Evolutionary conservation across 371 early-diverging fungal genomes (phyloP).

Genomic region (Enterospora canceri): DNA sequence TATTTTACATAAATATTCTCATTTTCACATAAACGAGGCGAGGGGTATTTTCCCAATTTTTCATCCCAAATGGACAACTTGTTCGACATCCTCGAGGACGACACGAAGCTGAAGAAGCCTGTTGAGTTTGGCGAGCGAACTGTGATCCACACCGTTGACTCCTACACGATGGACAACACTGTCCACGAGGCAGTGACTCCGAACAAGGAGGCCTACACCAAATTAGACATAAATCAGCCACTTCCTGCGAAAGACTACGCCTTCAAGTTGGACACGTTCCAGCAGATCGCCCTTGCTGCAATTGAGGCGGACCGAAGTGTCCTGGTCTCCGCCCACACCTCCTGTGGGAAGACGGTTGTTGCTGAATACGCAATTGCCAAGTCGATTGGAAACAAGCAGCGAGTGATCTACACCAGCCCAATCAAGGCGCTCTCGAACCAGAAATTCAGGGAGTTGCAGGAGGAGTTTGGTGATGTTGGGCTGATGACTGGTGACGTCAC

Average conservation of each 20-base stretch:
- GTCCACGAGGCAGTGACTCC: slow-evolving; percentile 54
- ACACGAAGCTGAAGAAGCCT: not conserved
- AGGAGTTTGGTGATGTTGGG: slow-evolving; percentile 89
- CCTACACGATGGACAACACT: slow-evolving; percentile 33
- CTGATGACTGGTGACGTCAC: slow-evolving; percentile 99
- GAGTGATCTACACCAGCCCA: slow-evolving; percentile 95
- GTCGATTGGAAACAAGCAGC: slow-evolving; percentile 73
- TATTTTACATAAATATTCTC: no score
- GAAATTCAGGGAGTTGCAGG: slow-evolving; percentile 89
- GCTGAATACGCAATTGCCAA: slow-evolving; percentile 98
- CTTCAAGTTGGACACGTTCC: slow-evolving; percentile 92
- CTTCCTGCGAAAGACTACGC: slow-evolving; percentile 67
- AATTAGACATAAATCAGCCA: not conserved
- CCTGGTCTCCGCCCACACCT: slow-evolving; percentile 91
- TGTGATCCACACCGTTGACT: slow-evolving; percentile 13
- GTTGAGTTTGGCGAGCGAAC: slow-evolving; percentile 8
- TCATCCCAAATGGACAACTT: slow-evolving; percentile 23
- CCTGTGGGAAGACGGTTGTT: slow-evolving; percentile 96
- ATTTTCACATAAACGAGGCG: no score
- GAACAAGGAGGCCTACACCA: slow-evolving; percentile 22
- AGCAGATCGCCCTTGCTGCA: slow-evolving; percentile 71
- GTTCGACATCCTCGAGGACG: slow-evolving; percentile 31
- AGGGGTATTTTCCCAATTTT: no score
- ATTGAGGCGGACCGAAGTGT: slow-evolving; percentile 89
- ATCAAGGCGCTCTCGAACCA: slow-evolving; percentile 98